Evolutionary conservation across 495 filamentous ascomycete species (phyloP).

Genomic region (Lasiosphaeria miniovina): DNA sequence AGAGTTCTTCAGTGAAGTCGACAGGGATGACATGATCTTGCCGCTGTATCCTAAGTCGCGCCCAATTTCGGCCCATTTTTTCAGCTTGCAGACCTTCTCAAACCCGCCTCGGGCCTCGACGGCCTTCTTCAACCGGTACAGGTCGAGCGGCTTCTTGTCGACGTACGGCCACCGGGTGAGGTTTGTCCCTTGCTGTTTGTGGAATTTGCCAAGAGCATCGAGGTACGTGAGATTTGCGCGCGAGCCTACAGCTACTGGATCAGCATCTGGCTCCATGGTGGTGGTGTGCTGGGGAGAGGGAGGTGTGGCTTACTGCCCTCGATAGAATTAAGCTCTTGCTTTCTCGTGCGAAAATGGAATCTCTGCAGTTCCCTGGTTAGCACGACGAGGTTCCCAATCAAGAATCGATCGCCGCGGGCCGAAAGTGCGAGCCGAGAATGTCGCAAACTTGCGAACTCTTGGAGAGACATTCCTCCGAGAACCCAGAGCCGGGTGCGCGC

Average conservation of each 20-base stretch:
- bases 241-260: slow-evolving; percentile 59
- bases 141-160: slow-evolving; percentile 93
- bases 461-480: slow-evolving; percentile 1
- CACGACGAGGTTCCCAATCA: neutral
- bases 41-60: slow-evolving; percentile 96
- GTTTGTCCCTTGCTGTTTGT: slow-evolving; percentile 93
- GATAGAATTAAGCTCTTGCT: slow-evolving; percentile 96
- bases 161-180: slow-evolving; percentile 93
- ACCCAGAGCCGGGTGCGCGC: neutral
- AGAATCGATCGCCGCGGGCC: neutral
- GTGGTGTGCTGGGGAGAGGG: slow-evolving; percentile 21
- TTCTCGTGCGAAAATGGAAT: slow-evolving; percentile 95
- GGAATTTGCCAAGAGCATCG: slow-evolving; percentile 92
- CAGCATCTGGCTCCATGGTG: slow-evolving; percentile 8
- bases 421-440: neutral
- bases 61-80: slow-evolving; percentile 99
- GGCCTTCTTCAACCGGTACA: slow-evolving; percentile 95
- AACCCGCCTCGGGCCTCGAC: slow-evolving; percentile 93
- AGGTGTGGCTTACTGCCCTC: slow-evolving; percentile 79
- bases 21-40: slow-evolving; percentile 99
- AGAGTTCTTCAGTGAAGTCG: slow-evolving; percentile 97
- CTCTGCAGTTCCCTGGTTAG: slow-evolving; percentile 50
- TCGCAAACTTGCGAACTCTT: neutral
- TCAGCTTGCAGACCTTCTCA: slow-evolving; percentile 90
- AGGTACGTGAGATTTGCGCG: slow-evolving; percentile 95